A percentile compares a stretch with the other conserved stretches of the same genome.
These are phyloP conservation scores for Dioscorea cayenensis DNA, from an alignment of 116 monocot species.

Conservation along the genomic window DNA sequence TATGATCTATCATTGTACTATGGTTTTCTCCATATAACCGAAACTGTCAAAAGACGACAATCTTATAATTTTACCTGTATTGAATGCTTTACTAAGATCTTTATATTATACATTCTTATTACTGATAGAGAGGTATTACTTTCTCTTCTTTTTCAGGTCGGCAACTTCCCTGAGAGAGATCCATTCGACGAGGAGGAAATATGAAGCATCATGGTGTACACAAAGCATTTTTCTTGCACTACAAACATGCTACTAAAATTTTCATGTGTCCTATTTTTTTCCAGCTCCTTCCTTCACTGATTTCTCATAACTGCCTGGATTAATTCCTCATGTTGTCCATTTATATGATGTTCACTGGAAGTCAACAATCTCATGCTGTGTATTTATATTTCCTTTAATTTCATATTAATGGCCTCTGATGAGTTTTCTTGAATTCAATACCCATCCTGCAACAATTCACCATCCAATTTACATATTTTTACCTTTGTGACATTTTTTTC, in stretches of 20 bases:
- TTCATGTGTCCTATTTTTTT: neutral
- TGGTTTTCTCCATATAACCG: no score
- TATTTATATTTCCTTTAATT: constrained; percentile 1
- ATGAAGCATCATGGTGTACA: constrained; percentile 4
- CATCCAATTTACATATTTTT: neutral
- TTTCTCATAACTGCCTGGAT: neutral
- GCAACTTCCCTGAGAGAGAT: constrained; percentile 69
- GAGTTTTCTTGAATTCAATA: neutral
- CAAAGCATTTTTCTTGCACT: neutral
- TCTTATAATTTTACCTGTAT: neutral
- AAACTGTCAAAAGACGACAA: neutral
- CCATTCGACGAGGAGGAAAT: constrained; percentile 65
- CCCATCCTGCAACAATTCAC: neutral
- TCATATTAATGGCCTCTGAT: neutral
- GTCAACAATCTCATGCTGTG: neutral
- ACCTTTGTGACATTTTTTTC: neutral
- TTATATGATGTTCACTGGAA: neutral
- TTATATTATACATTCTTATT: no score
- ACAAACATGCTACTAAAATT: neutral
- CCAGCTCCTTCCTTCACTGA: neutral
- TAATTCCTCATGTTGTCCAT: neutral
- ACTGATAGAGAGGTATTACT: neutral
- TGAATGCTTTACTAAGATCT: neutral
- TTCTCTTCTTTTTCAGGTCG: constrained; percentile 32
- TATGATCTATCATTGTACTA: no score